Evolutionary conservation across 129 eudicot species (phyloP).

Genomic region (Flaveria bidentis): DNA sequence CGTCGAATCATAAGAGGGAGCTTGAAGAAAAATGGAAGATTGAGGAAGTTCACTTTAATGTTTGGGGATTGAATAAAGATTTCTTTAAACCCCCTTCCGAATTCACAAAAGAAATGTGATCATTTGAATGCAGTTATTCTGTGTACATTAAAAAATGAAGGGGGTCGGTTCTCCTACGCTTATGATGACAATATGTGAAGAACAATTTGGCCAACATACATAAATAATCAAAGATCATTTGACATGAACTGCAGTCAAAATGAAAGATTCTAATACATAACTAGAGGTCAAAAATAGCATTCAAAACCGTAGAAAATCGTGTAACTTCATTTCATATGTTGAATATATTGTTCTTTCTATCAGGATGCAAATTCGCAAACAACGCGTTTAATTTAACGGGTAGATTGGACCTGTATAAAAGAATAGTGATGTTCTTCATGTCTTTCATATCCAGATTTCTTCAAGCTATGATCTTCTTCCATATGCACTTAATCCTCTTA

Average conservation of each 20-base stretch:
- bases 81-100: constrained; percentile 80
- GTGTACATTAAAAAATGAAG: constrained; percentile 19
- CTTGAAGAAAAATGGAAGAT: constrained; percentile 77
- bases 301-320: neutral
- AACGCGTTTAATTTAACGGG: neutral
- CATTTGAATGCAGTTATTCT: constrained; percentile 7
- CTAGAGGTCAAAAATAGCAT: neutral
- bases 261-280: neutral
- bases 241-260: neutral
- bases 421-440: constrained; percentile 22
- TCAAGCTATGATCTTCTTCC: constrained; percentile 19
- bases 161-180: neutral
- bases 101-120: constrained; percentile 23
- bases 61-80: constrained; percentile 61
- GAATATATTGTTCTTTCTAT: constrained; percentile 9
- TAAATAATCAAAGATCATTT: neutral
- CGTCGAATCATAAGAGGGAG: constrained; percentile 86
- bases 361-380: constrained; percentile 11
- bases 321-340: constrained; percentile 15
- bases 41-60: constrained; percentile 85
- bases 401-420: constrained; percentile 35
- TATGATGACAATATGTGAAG: constrained; percentile 18
- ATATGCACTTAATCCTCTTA: constrained; percentile 43
- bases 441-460: neutral
- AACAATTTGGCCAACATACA: neutral